These are phyloP conservation scores for Spergularia bocconei DNA, from an alignment of 148 eudicot genomes.

Conservation along the genomic window DNA sequence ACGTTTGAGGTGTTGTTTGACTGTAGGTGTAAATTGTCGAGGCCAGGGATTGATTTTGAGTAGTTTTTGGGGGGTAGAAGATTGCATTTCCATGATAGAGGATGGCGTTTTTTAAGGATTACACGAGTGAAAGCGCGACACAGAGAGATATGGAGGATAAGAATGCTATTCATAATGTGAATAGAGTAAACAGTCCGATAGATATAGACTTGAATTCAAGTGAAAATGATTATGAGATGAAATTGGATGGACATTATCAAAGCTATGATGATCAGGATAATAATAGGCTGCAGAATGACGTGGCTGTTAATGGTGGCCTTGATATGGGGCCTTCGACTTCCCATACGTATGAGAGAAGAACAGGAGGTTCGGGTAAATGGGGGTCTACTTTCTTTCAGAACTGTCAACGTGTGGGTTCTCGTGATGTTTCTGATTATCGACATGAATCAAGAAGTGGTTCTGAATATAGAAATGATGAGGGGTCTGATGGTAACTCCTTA, in stretches of 20 bases:
- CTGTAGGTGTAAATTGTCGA: not conserved
- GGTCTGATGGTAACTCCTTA: conserved; percentile 55
- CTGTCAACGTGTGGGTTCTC: conserved; percentile 43
- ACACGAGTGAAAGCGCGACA: conserved; percentile 39
- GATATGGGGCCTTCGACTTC: conserved; percentile 36
- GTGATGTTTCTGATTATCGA: conserved; percentile 47
- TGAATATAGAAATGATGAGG: conserved; percentile 64
- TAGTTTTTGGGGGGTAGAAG: conserved; percentile 5
- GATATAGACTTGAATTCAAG: conserved; percentile 54
- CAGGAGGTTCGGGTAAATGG: conserved; percentile 50
- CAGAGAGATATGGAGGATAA: conserved; percentile 53
- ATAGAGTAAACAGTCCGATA: conserved; percentile 44
- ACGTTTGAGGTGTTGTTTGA: not conserved
- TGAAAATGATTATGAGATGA: conserved; percentile 49
- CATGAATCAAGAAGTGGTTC: conserved; percentile 76
- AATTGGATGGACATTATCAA: conserved; percentile 39
- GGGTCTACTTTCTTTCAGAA: conserved; percentile 83
- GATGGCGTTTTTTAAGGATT: conserved; percentile 73
- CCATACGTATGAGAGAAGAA: conserved; percentile 46
- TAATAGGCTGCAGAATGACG: conserved; percentile 34
- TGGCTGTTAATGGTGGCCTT: conserved; percentile 33
- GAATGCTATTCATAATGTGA: conserved; percentile 32
- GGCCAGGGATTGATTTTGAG: conserved; percentile 14
- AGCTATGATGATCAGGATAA: conserved; percentile 42
- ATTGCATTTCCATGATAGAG: conserved; percentile 41